Base-by-base conservation (phyloP, 306 rosid species). In the Castanea sativa region DNA sequence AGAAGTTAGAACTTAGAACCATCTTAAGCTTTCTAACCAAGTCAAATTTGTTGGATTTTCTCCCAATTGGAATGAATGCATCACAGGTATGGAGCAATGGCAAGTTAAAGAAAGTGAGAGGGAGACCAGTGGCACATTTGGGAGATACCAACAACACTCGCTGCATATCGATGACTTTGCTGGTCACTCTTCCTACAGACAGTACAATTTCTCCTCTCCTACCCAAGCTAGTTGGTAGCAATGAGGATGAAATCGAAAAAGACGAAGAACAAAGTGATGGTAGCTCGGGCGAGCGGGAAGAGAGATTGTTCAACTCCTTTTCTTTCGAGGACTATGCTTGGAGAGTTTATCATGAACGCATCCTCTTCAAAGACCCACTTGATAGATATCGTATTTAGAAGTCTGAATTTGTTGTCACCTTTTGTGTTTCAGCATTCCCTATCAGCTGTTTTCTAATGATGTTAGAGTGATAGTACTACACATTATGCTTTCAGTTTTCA, bases 51-150 rank as follows among this genome's bases (percentile, higher is more conserved):
- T 67, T 14, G 45, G 12, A 41, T 41, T 41, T 8, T 41, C 45
- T 41, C 45, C 12, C 45, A 41, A 41, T 41, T 41, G 6, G 25
- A 33, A 58, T 63, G 35, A 81, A 67, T 38, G 20, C 18, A 25
- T 5, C 68, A 21, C 27, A 94, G 98, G 97, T 94, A 6, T 94
- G 97, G 98, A 91, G 97, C 90, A 94, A 94, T 80, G 97, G 94
- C 2, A 89, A 81, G 76, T 72, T 94, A 53, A 92, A 88, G 87
- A 94, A 94, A 79, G 97, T 89, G 88, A 89, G 97, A 83, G 98
- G 94, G 6, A 94, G 91, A 80, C 81, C 98, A 25, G 67, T 83
- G 78, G 82, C 78, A 3, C 70, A 55, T 18, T 51, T 63, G 70
- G 93, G 80, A 43, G 85, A 76, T 15, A 79, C 32, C 43, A 57